Percentiles rank a stretch among this genome's conserved stretches.
These are phyloP conservation scores for Peronosclerospora sorghi DNA, from an alignment of 352 stramenopile species.

Conservation along the genomic window DNA sequence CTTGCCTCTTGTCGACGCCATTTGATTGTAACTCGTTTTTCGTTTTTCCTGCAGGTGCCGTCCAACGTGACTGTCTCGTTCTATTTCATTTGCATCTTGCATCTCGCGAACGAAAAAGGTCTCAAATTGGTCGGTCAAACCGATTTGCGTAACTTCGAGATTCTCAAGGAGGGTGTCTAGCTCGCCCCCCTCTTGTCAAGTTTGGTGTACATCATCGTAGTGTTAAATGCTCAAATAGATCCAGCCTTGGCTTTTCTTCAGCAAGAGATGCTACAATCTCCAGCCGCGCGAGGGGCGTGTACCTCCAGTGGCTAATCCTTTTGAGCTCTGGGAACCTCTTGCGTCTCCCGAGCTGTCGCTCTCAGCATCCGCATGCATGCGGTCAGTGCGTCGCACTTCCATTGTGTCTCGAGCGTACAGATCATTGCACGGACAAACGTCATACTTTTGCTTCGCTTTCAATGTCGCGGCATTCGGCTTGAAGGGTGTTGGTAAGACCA, in stretches of 20 bases:
- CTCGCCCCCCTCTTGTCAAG: neutral
- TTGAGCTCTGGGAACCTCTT: conserved; percentile 11
- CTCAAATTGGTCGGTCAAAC: conserved; percentile 78
- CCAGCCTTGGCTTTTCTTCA: neutral
- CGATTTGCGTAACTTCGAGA: conserved; percentile 67
- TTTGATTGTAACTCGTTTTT: neutral
- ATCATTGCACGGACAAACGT: conserved; percentile 21
- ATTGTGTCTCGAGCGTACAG: conserved; percentile 35
- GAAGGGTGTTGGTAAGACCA: conserved; percentile 72
- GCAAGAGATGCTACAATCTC: conserved; percentile 34
- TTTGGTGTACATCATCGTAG: conserved; percentile 10
- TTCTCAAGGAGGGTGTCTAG: conserved; percentile 30
- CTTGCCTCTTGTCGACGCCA: neutral
- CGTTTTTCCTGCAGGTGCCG: conserved; percentile 51
- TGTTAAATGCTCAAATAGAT: conserved; percentile 26
- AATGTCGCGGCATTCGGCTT: conserved; percentile 54
- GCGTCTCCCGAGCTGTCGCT: conserved; percentile 17
- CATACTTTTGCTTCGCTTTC: conserved; percentile 46
- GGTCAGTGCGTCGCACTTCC: conserved; percentile 37
- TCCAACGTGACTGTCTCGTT: conserved; percentile 94
- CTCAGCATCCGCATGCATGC: conserved; percentile 12
- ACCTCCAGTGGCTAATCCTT: conserved; percentile 3
- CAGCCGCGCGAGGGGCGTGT: conserved; percentile 40
- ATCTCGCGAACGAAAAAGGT: conserved; percentile 98
- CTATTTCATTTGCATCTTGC: conserved; percentile 99